Conservation (phyloP, 2,329 filamentous ascomycete genomes). For the Colletotrichum godetiae region DNA sequence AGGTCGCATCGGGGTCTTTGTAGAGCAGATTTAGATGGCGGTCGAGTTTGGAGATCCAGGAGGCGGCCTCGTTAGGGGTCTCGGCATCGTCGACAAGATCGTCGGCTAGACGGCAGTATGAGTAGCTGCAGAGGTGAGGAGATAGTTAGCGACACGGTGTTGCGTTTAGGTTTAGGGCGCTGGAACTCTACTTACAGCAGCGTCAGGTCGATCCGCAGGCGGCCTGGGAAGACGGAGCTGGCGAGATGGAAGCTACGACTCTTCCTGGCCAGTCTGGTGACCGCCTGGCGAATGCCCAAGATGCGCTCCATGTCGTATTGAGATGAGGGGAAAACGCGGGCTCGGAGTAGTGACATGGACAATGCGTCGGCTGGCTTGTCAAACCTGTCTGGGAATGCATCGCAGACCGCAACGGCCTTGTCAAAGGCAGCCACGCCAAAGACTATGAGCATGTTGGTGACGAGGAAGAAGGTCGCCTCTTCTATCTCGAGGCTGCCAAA, state of each 20-base stretch:
- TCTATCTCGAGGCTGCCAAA: slow-evolving; percentile 78
- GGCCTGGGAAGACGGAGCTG: slow-evolving; percentile 75
- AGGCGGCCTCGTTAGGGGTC: slow-evolving; percentile 60
- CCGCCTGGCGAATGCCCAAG: slow-evolving; percentile 68
- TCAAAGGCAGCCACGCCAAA: slow-evolving; percentile 77
- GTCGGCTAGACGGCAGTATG: slow-evolving; percentile 79
- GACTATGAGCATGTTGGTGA: slow-evolving; percentile 76
- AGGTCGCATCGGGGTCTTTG: slow-evolving; percentile 39
- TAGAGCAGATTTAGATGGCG: slow-evolving; percentile 68
- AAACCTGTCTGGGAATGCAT: slow-evolving; percentile 71
- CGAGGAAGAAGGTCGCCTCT: slow-evolving; percentile 79
- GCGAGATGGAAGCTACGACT: slow-evolving; percentile 81
- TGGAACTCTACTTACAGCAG: slow-evolving; percentile 60
- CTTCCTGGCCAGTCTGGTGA: slow-evolving; percentile 68
- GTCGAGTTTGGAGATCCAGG: slow-evolving; percentile 69
- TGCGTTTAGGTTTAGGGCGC: too few species aligned
- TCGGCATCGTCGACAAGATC: slow-evolving; percentile 76
- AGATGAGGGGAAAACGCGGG: slow-evolving; percentile 56
- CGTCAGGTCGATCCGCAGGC: slow-evolving; percentile 75
- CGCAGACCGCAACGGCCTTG: slow-evolving; percentile 73
- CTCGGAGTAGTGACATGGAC: slow-evolving; percentile 63
- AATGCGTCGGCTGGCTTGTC: slow-evolving; percentile 54
- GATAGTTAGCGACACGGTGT: slow-evolving; percentile 23
- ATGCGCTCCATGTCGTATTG: slow-evolving; percentile 70
- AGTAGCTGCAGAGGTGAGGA: slow-evolving; percentile 61